Percentiles rank a stretch among this genome's conserved stretches.
phyloP scores from a whole-genome alignment of 192 early-diverging fungal genomes.

The Entomortierella lignicola region DNA sequence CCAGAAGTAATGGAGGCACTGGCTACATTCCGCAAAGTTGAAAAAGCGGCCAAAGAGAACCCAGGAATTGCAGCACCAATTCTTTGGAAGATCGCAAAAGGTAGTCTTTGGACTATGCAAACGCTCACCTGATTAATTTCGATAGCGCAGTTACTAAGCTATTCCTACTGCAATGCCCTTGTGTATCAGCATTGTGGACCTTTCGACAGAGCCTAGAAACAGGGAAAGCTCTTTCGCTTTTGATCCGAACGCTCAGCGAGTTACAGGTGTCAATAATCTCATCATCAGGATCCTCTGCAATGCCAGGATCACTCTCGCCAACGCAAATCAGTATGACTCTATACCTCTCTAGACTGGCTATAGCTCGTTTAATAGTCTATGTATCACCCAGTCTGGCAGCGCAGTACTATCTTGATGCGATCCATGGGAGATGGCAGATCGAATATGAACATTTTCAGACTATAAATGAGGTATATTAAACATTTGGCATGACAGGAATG shows the following conservation, averaged over 20 bases:
- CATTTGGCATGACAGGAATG: too few relatives aligned
- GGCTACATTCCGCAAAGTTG: constrained; percentile 28
- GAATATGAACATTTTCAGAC: constrained; percentile 32
- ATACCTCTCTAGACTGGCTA: constrained; percentile 51
- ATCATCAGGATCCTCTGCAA: background rate
- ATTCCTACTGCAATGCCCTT: too few relatives aligned
- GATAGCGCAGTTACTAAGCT: background rate
- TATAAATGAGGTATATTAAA: constrained; percentile 41
- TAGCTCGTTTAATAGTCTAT: constrained; percentile 53
- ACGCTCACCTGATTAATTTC: background rate
- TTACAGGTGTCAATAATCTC: constrained; percentile 12
- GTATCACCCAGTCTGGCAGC: constrained; percentile 26
- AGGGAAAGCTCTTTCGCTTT: constrained; percentile 35
- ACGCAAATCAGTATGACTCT: constrained; percentile 50
- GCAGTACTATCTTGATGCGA: constrained; percentile 45
- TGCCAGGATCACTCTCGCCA: constrained; percentile 27
- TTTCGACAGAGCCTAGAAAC: constrained; percentile 41
- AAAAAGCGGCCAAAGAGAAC: constrained; percentile 37
- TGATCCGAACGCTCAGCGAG: constrained; percentile 37
- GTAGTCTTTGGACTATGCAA: constrained; percentile 13
- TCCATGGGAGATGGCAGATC: constrained; percentile 57
- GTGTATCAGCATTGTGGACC: constrained; percentile 45
- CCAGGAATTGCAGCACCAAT: constrained; percentile 48
- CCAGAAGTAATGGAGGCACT: constrained; percentile 42
- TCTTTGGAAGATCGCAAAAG: constrained; percentile 56